Base-by-base conservation (phyloP, 495 filamentous ascomycete genomes). In the Parathielavia hyrcaniae region DNA sequence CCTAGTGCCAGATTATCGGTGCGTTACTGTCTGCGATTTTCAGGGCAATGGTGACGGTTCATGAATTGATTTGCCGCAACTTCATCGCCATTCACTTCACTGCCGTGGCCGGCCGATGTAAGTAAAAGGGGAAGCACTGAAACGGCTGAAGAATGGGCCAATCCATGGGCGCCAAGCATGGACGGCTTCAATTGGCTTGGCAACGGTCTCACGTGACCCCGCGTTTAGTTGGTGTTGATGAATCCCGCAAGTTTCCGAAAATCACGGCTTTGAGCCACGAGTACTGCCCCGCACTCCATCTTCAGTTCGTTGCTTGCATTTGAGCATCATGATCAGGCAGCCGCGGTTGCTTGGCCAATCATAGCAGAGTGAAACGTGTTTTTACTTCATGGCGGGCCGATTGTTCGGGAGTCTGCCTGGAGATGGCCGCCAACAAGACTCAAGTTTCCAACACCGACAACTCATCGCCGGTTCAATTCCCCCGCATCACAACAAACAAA, bases 101-200 rank as follows among this genome's bases (percentile, higher is more conserved):
- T 38, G 10, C 10, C 30, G 4, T 9, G 49, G 8, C 7, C 14
- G 10, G 19, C 16, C 19, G 9, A 22, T 14, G 45, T 57, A 39
- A 55, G 46, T 39, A 53, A 61, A 61, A 39, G 59, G 59, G 59
- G 49, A 36, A 50, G 50, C 59, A 23, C 20, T 51, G 53, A 46
- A 54, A 53, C 53, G 17, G n/a, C 39, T 1, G 16, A 41, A 22
- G 26, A 40, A 12, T 12, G 17, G 39, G 35, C 53, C 53, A 56
- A 56, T 61, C 59, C n/a, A n/a, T n/a, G n/a, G 47, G 11, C 30
- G 52, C 32, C 40, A 40, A 43, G 41, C 20, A 19, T 6, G 0
- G 3, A 23, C 5, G 19, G 26, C 38, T 11, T 17, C 20, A 5
- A 6, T 26, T n/a, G 8, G 6, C 40, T 46, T 53, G 47, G 57